phyloP scores from a whole-genome alignment of 495 filamentous ascomycete genomes.

The Podospora bellae-mahoneyi region DNA sequence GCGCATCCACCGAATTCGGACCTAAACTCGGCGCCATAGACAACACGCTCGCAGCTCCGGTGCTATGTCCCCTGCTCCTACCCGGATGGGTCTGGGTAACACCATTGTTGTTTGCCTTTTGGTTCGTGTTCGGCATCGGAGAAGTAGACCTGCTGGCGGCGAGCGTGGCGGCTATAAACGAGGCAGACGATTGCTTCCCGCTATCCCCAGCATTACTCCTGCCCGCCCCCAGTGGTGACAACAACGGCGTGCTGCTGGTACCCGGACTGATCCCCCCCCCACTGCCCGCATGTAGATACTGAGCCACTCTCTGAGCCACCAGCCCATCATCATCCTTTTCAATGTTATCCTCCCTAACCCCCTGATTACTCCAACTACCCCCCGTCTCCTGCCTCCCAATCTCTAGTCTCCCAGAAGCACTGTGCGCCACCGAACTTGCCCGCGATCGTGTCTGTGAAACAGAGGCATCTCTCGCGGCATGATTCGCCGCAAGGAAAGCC shows the following conservation, averaged over 20 bases:
- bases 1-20: conserved; percentile 16
- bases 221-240: conserved; percentile 19
- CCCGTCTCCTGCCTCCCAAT: conserved; percentile 20
- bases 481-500: conserved; percentile 50
- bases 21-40: conserved; percentile 30
- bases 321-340: conserved; percentile 1
- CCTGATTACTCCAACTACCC: conserved; percentile 11
- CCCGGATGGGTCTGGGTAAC: background rate
- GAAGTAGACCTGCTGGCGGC: conserved; percentile 52
- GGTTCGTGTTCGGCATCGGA: conserved; percentile 28
- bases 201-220: conserved; percentile 16
- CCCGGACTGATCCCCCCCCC: conserved; percentile 2
- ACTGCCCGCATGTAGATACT: conserved; percentile 8
- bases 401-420: background rate
- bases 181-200: conserved; percentile 38
- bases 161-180: conserved; percentile 54
- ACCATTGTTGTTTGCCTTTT: conserved; percentile 4
- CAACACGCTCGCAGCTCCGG: conserved; percentile 24
- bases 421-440: background rate
- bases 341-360: conserved; percentile 1
- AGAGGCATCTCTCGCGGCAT: conserved; percentile 25
- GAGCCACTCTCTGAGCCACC: conserved; percentile 18
- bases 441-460: conserved; percentile 4
- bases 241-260: conserved; percentile 12
- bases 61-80: conserved; percentile 24